Conservation (phyloP, 2,329 filamentous ascomycete genomes). For the Cadophora sp. region DNA sequence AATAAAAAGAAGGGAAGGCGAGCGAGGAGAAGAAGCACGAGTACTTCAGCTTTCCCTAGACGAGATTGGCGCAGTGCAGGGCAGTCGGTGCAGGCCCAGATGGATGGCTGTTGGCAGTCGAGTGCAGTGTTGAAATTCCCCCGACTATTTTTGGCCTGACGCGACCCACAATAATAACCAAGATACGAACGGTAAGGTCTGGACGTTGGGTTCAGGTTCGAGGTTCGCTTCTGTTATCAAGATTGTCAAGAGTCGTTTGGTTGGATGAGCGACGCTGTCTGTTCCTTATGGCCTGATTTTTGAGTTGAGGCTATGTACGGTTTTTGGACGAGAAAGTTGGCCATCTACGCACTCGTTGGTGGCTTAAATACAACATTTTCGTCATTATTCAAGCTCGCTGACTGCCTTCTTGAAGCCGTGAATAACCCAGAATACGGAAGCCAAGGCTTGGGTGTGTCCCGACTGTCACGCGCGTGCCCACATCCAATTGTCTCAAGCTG, state of each 20-base stretch:
- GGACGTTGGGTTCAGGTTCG: too few species aligned
- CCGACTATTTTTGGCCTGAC: constrained; percentile 11
- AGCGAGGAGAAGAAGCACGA: not conserved
- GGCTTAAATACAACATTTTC: not conserved
- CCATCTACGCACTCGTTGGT: not conserved
- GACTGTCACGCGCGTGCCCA: constrained; percentile 13
- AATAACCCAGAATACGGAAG: constrained; percentile 4
- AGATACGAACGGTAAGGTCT: too few species aligned
- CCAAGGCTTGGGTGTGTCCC: not conserved
- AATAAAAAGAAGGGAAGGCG: not conserved
- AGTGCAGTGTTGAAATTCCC: too few species aligned
- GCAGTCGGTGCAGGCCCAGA: too few species aligned
- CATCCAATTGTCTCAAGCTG: not conserved
- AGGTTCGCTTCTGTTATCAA: constrained; percentile 1
- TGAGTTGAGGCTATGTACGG: not conserved
- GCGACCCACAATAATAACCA: constrained; percentile 14
- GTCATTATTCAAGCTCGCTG: not conserved
- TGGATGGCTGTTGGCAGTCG: not conserved
- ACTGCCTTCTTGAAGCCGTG: not conserved
- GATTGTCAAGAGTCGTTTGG: not conserved
- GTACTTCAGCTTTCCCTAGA: not conserved
- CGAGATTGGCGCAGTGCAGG: constrained; percentile 8
- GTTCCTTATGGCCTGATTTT: constrained; percentile 2
- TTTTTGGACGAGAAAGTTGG: not conserved
- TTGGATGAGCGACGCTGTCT: not conserved